Percentiles rank a stretch among this genome's conserved stretches.
Conservation (phyloP, 148 eudicot genomes). For the Rhododendron kiyosumense region DNA sequence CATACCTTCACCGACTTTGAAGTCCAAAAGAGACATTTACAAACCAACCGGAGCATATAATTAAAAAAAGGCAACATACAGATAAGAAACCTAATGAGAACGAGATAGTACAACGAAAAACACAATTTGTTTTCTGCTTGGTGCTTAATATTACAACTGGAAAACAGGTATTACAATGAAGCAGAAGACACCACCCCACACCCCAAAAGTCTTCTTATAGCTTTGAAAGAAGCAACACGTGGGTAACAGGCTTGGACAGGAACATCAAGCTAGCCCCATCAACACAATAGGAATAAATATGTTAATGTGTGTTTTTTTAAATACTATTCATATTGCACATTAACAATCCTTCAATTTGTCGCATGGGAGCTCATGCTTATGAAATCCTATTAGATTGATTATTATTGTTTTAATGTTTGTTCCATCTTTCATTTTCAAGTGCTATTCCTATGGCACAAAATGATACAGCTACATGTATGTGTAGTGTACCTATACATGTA, state of each 20-base stretch:
- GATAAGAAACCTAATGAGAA: not conserved
- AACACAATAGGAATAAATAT: not conserved
- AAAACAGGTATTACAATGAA: not conserved
- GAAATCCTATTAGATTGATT: not conserved
- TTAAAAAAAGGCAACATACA: not conserved
- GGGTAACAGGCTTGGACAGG: not conserved
- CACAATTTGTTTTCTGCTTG: not conserved
- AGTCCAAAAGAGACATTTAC: not conserved
- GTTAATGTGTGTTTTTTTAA: not conserved
- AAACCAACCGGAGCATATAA: not conserved
- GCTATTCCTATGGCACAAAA: not conserved
- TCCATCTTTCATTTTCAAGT: not conserved
- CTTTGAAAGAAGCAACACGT: not conserved
- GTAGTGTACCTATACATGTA: not conserved
- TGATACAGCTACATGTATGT: not conserved
- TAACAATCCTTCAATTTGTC: not conserved
- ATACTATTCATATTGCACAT: not conserved
- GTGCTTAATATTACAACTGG: not conserved
- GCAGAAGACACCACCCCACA: not conserved
- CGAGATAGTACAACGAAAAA: not conserved
- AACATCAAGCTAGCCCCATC: not conserved
- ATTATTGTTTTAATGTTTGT: not conserved
- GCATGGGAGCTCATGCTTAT: not conserved
- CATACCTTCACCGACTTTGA: not conserved
- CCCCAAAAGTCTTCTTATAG: not conserved